Evolutionary conservation across 768 basidiomycete species (phyloP), one percentile per base, ranked within the genome.

Genomic region (Agrocybe chaxingu): DNA sequence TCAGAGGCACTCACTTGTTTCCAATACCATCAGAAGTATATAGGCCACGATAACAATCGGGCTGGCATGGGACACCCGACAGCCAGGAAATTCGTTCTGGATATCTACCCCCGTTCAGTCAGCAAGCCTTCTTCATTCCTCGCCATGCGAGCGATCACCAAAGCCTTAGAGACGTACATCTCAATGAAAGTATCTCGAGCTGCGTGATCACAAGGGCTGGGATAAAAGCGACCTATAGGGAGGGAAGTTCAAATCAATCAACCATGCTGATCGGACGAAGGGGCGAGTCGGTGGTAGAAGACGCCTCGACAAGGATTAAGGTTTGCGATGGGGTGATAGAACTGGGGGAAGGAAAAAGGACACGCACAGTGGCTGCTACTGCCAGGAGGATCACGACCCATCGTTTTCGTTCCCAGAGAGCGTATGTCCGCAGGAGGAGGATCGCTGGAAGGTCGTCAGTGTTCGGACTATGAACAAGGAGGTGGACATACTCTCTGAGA

Each of bases 361-460:
- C 3, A 51, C 60, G 30, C 16, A 61, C 62, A 16, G 54, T 9
- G 11, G 62, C 57, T 12, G 70, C 59, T 13, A 61, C 32, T 18
- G 56, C 65, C 5, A 74, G 63, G 18, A 65, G 61, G 11, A 70
- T 47, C 8, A 69, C 53, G 5, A 75, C 62, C 8, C 59, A 43
- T 7, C 66, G 70, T 46, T 61, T 67, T 12, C 73, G 60, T 53
- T 70, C 70, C 72, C 71, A 77, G 18, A 77, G 66, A 3, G 74
- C 75, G 47, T 74, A 73, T 7, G 74, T 76, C 4, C 74, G 72
- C 5, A 76, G 52, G 57, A 72, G 65, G 8, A 76, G 63, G 30
- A 75, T 71, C 4, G 58, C 70, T 75, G 46, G 3, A 8, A 13
- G 12, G 11, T 19, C 3, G 24, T n/a, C 31, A 39, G n/a, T 33